Evolutionary conservation across 2,329 filamentous ascomycete species (phyloP), one percentile per base, ranked within the genome.

Genomic region (Herpotrichia juniperi): DNA sequence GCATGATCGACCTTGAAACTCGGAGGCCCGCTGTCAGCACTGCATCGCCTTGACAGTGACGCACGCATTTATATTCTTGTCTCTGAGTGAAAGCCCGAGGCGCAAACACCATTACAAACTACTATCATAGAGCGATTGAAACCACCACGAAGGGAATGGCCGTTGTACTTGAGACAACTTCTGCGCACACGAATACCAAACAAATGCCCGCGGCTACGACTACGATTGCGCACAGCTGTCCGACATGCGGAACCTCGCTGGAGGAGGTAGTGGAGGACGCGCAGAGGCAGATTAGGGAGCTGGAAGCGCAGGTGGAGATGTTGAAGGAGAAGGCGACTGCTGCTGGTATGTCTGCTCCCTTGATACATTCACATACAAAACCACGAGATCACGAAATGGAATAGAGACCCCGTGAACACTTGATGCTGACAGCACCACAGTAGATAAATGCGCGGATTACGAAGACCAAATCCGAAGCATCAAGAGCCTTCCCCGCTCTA

Each of bases 391-490:
- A 32, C 17, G 31, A 34, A 14, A 17, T 21, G 10, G 5, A 21
- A 39, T 4, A 21, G 16, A 39, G 3, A 39, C 34, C n/a, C n/a
- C n/a, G 5, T 4, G 34, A 14, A 39, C 12, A 42, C 9, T 21
- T 28, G 26, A 40, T 39, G 31, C 52, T 51, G 19, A 54, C 32
- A 14, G 4, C 8, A 11, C 11, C 37, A 46, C 51, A 83, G 82
- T 79, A 43, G 78, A 81, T 59, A 84, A 78, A 68, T 79, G 85
- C 57, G 88, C 89, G 66, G 87, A 91, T 76, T 92, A 91, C 79
- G 90, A 93, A 75, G 89, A 91, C 73, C 88, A 92, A 70, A 81
- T 92, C 34, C 79, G 84, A 39, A 78, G 74, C 39, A 78, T 91
- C 37, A 57, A 50, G 22, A 53, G 53, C 46, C 57, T 63, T 46